These are phyloP conservation scores for Alisma plantagoaquatica DNA, from an alignment of 106 monocot species.

Conservation along the genomic window DNA sequence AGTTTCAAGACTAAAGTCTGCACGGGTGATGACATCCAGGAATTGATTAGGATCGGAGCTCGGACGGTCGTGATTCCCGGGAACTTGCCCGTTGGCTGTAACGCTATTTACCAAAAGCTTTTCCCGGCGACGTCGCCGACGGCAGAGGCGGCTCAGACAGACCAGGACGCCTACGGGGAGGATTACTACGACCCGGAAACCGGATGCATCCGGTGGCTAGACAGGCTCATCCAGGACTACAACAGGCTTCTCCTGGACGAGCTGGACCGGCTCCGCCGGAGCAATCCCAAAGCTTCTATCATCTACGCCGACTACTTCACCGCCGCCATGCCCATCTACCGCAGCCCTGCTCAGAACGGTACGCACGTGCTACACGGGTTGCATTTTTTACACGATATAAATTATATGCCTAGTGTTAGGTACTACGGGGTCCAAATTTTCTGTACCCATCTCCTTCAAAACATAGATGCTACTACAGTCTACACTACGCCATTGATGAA, in stretches of 20 bases:
- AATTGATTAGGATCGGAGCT: constrained; percentile 20
- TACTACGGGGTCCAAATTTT: too few relatives aligned
- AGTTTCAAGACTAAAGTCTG: too few relatives aligned
- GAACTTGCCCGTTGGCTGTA: constrained; percentile 39
- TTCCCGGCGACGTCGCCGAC: too few relatives aligned
- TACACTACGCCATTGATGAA: too few relatives aligned
- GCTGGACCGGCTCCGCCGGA: constrained; percentile 9
- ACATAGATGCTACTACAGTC: too few relatives aligned
- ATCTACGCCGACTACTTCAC: constrained; percentile 34
- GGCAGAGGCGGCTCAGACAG: too few relatives aligned
- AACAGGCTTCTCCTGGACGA: constrained; percentile 14
- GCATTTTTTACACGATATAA: too few relatives aligned
- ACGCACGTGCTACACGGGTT: background rate
- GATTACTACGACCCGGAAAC: constrained; percentile 16
- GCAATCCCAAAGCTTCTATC: constrained; percentile 18
- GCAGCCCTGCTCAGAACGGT: background rate
- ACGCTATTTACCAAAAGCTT: constrained; percentile 5
- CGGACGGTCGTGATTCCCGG: constrained; percentile 29
- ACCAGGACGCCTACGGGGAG: background rate
- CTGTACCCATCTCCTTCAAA: too few relatives aligned
- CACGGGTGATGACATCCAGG: too few relatives aligned
- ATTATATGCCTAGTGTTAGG: too few relatives aligned
- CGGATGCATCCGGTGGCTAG: constrained; percentile 25
- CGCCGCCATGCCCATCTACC: constrained; percentile 12
- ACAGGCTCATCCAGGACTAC: constrained; percentile 23